Conservation (phyloP, 2,329 filamentous ascomycete species). For the Cordyceps farinosa region DNA sequence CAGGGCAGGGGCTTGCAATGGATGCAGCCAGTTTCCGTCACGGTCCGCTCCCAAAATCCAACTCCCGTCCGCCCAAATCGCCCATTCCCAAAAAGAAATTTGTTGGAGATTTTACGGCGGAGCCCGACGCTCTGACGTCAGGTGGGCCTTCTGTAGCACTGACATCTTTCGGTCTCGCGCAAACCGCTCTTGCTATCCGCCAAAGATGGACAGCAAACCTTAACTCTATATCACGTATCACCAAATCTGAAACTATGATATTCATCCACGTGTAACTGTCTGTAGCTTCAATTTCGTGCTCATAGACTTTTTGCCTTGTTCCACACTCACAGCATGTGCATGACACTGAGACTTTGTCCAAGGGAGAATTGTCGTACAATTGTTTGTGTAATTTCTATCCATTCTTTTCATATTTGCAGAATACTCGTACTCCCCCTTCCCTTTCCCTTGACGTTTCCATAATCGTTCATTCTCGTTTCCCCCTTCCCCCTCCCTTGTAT, state of each 20-base stretch:
- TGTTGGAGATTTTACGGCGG: not conserved
- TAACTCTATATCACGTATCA: constrained; percentile 2
- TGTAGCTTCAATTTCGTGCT: not conserved
- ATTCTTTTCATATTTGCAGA: constrained; percentile 5
- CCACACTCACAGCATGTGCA: not conserved
- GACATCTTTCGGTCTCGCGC: constrained; percentile 1
- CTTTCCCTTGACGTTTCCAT: not conserved
- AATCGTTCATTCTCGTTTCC: not conserved
- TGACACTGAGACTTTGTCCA: not conserved
- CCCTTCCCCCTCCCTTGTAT: not conserved
- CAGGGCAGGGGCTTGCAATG: not conserved
- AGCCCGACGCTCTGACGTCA: constrained; percentile 2
- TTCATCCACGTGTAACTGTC: not conserved
- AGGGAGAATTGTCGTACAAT: not conserved
- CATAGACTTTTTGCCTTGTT: not conserved
- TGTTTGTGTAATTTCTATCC: constrained; percentile 13
- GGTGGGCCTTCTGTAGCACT: not conserved
- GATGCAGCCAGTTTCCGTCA: not conserved
- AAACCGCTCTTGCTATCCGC: not conserved
- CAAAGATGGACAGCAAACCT: not conserved
- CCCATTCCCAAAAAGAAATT: not conserved
- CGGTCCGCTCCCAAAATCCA: not conserved
- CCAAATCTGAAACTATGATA: not conserved
- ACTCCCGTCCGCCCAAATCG: not conserved
- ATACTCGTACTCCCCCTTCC: not conserved